Evolutionary conservation across 139 green algal species (phyloP), one percentile per base, ranked within the genome.

Genomic region (Raphidocelis subcapitata): DNA sequence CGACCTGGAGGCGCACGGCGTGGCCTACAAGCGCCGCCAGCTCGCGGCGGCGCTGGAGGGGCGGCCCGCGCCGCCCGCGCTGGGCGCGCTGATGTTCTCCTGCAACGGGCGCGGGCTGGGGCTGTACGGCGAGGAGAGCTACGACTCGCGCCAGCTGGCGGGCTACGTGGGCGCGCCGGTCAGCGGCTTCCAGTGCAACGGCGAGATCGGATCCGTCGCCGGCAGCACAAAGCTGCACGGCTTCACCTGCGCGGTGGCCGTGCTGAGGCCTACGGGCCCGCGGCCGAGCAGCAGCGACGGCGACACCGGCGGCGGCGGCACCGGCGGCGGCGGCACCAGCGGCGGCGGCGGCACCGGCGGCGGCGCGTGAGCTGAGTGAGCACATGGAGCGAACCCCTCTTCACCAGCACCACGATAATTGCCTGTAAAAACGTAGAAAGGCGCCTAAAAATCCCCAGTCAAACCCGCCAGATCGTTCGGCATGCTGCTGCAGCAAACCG

Each of bases 41-140:
- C 80, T 90, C 57, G 69, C 81, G 67, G 73, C 63, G 18, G 47
- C 54, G 32, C 26, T 86, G 69, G 72, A 65, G 10, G 73, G 65
- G 46, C 18, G 31, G 20, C 35, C 12, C 4, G 46, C 46, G 14
- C 37, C 74, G 10, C 62, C 60, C 2, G 70, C 86, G 10, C 81
- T 91, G 73, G 86, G 82, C 24, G 82, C 82, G 57, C 52, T 91
- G 21, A 55, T 91, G 51, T 89, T 91, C 75, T 86, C 69, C 21
- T 91, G 86, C 80, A 90, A 86, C 54, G 86, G 86, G 12, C 77
- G 86, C 1, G 83, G 86, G 26, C 69, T 36, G 10, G 74, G 72
- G 15, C 71, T 91, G 63, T 89, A 85, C 55, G 62, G 67, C 28
- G 75, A 82, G 55, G 65, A 68, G 1, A 70, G 65, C 68, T 87